These are phyloP conservation scores for Daldinia decipiens DNA, from an alignment of 495 filamentous ascomycete species.

Conservation along the genomic window DNA sequence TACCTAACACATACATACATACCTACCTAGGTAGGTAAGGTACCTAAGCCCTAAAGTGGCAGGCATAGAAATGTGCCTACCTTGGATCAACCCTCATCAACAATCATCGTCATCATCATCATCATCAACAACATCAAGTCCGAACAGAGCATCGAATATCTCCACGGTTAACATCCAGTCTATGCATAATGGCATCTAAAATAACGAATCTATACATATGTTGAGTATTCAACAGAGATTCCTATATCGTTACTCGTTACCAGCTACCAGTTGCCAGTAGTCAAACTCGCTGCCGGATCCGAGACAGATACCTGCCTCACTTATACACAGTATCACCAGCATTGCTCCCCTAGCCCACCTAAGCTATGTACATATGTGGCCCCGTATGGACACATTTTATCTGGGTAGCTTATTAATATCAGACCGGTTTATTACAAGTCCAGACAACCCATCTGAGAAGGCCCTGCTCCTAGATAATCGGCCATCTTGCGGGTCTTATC, in stretches of 20 bases:
- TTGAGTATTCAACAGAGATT: not conserved
- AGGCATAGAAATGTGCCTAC: constrained; percentile 31
- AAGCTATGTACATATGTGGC: not conserved
- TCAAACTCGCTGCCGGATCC: not conserved
- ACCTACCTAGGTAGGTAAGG: no score
- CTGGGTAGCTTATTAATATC: not conserved
- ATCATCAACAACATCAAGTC: constrained; percentile 7
- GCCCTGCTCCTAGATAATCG: not conserved
- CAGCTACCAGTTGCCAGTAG: not conserved
- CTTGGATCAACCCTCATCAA: constrained; percentile 1
- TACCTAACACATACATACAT: not conserved
- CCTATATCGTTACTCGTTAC: not conserved
- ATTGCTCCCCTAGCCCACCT: constrained; percentile 3
- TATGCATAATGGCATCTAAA: not conserved
- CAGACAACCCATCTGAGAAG: not conserved
- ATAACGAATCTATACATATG: not conserved
- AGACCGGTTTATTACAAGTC: constrained; percentile 2
- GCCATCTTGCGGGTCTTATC: constrained; percentile 14
- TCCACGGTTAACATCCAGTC: not conserved
- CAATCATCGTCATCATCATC: constrained; percentile 4
- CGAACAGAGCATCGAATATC: not conserved
- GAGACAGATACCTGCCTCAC: constrained; percentile 7
- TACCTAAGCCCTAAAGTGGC: not conserved
- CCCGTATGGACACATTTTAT: constrained; percentile 4
- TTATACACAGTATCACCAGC: constrained; percentile 7